Percentiles rank a stretch among this genome's conserved stretches.
Conservation (phyloP, 2,329 filamentous ascomycete species). For the Penicillium brevicompactum region DNA sequence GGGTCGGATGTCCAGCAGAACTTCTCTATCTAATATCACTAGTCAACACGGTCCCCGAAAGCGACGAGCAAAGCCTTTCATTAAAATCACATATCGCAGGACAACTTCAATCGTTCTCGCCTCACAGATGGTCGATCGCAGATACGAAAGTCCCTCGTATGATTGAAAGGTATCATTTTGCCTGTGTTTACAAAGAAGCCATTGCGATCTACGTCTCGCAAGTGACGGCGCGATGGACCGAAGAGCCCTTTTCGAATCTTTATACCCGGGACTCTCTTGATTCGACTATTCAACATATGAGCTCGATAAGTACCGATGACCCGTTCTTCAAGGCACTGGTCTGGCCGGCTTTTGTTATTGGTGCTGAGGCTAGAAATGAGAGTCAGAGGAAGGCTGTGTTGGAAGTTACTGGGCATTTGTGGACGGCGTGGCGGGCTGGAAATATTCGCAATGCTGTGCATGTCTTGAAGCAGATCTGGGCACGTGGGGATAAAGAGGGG, state of each 20-base stretch:
- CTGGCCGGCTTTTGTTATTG: conserved; percentile 18
- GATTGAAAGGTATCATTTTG: conserved; percentile 14
- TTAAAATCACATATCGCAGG: background rate
- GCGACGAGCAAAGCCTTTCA: background rate
- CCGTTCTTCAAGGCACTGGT: conserved; percentile 11
- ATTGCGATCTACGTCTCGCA: conserved; percentile 12
- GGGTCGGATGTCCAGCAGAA: conserved; percentile 15
- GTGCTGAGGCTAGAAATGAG: conserved; percentile 4
- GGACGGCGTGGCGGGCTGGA: conserved; percentile 11
- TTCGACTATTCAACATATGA: conserved; percentile 5
- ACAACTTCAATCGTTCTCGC: conserved; percentile 3
- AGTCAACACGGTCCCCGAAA: conserved; percentile 6
- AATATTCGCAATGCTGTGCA: conserved; percentile 12
- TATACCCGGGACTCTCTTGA: background rate
- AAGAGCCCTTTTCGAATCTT: background rate
- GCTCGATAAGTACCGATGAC: conserved; percentile 3
- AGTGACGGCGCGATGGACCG: background rate
- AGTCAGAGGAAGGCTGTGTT: conserved; percentile 1
- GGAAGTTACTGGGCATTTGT: conserved; percentile 6
- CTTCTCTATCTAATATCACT: conserved; percentile 13
- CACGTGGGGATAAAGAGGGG: background rate
- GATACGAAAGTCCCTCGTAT: background rate
- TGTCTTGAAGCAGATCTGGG: conserved; percentile 9
- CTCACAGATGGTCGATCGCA: conserved; percentile 13
- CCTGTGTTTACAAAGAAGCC: conserved; percentile 9